Evolutionary conservation across 31 red algal species (phyloP).

Genomic region (Bonnemaisonia californica): DNA sequence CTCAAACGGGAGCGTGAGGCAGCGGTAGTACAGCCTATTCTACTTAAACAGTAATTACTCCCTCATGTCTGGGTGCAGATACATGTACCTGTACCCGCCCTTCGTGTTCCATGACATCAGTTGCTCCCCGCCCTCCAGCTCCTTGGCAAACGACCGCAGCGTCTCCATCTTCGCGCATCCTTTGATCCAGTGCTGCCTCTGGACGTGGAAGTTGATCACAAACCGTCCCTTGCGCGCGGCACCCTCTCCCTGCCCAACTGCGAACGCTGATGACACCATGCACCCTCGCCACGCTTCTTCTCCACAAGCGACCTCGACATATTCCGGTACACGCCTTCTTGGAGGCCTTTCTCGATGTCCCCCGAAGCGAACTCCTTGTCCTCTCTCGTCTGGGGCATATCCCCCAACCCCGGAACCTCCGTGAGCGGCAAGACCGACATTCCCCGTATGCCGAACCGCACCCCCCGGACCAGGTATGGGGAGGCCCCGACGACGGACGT

Average conservation of each 20-base stretch:
- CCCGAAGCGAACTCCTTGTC: conserved; percentile 7
- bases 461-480: no score
- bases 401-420: no score
- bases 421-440: no score
- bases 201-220: conserved; percentile 4
- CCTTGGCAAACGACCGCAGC: conserved; percentile 13
- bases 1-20: conserved; percentile 9
- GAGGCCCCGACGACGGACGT: no score
- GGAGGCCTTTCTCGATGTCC: not conserved
- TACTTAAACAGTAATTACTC: conserved; percentile 13
- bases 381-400: no score
- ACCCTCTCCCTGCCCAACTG: conserved; percentile 11
- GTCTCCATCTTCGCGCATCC: not conserved
- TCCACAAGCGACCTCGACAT: no score
- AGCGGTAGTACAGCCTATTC: conserved; percentile 5
- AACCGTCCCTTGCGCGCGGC: not conserved
- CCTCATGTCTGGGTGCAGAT: conserved; percentile 12
- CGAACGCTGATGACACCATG: conserved; percentile 18
- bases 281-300: no score
- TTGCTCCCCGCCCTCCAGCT: conserved; percentile 10
- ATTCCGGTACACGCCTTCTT: no score
- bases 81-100: conserved; percentile 10
- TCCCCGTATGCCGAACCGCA: no score
- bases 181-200: conserved; percentile 10
- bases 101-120: conserved; percentile 14